phyloP scores from a whole-genome alignment of 306 rosid genomes.

The Lablab purpureus region DNA sequence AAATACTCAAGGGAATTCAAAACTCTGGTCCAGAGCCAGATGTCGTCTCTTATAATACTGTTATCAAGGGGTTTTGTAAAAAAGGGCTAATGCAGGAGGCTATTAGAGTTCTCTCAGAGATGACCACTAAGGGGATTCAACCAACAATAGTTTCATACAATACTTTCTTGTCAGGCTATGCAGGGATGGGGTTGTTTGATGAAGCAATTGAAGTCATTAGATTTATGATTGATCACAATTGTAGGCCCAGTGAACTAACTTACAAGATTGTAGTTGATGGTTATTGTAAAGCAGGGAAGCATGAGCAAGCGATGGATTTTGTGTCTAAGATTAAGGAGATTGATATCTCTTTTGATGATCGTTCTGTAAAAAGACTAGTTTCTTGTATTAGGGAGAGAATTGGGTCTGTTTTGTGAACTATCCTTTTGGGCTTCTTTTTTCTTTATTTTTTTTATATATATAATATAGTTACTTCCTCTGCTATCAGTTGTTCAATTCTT shows the following conservation, averaged over 20 bases:
- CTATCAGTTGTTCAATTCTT: constrained; percentile 26
- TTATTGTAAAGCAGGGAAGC: constrained; percentile 72
- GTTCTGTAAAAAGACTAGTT: constrained; percentile 66
- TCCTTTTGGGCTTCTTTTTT: constrained; percentile 16
- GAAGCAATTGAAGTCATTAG: constrained; percentile 86
- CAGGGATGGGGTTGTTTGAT: constrained; percentile 65
- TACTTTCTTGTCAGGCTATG: constrained; percentile 86
- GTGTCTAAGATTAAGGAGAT: constrained; percentile 69
- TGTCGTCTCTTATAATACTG: constrained; percentile 84
- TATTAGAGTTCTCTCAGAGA: constrained; percentile 76
- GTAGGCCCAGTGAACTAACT: constrained; percentile 83
- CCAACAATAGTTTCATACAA: constrained; percentile 91
- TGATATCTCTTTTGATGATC: constrained; percentile 65
- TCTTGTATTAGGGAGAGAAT: constrained; percentile 61
- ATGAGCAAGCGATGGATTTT: constrained; percentile 76
- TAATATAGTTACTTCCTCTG: constrained; percentile 18
- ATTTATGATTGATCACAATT: constrained; percentile 80
- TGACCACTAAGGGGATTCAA: constrained; percentile 76
- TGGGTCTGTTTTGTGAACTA: constrained; percentile 45
- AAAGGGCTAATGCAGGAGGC: constrained; percentile 93
- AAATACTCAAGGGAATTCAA: constrained; percentile 72
- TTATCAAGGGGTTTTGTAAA: constrained; percentile 90
- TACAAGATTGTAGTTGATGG: constrained; percentile 92
- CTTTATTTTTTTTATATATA: not conserved
- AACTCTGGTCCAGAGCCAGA: constrained; percentile 77